Base-by-base conservation (phyloP, 2,329 filamentous ascomycete genomes). In the Alternaria novae-zelandiae region DNA sequence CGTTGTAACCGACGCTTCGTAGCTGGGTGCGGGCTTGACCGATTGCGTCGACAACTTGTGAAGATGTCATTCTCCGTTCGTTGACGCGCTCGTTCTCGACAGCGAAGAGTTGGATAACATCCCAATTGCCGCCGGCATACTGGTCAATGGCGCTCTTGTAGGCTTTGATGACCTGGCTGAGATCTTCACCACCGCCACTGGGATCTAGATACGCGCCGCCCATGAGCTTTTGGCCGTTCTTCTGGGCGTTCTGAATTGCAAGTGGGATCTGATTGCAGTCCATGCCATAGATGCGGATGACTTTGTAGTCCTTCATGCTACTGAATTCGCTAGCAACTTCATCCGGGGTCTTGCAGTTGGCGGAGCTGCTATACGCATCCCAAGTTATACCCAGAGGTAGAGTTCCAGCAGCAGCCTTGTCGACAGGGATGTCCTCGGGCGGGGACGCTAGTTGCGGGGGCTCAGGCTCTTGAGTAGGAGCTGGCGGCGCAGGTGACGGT, bases 1-100 rank as follows among this genome's bases (percentile, higher is more conserved):
- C 93, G 3, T 81, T 78, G 80, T 90, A 97, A 0, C 91, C 92
- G 23, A 86, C 86, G 0, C 74, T 76, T 26, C 86, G 84, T 41
- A 96, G 86, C 3, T 83, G 82, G 13, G 71, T 68, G 20, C 90
- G 88, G 15, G 89, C 90, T 46, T 82, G 78, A 3, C 80, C 79
- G 43, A 96, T 82, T 4, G 88, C 89, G 13, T 77, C 78, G 12
- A 89, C 82, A 9, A 95, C 87, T 54, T 85, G 79, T 0, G 76
- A 76, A 26, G 87, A 83, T 5, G 84, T 85, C 69, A 76, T 71
- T 13, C 71, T 67, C 41, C 83, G 78, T 44, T 88, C 87, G 55
- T 84, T 86, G 77, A 97, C 88, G 32, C 91, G 83, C 79, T 97
- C 93, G 76, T 97, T 97, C 65, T 93, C 93, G 45, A 97, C 86